Evolutionary conservation across 805 yeast genomes (phyloP).

Genomic region (Hanseniaspora lindneri): DNA sequence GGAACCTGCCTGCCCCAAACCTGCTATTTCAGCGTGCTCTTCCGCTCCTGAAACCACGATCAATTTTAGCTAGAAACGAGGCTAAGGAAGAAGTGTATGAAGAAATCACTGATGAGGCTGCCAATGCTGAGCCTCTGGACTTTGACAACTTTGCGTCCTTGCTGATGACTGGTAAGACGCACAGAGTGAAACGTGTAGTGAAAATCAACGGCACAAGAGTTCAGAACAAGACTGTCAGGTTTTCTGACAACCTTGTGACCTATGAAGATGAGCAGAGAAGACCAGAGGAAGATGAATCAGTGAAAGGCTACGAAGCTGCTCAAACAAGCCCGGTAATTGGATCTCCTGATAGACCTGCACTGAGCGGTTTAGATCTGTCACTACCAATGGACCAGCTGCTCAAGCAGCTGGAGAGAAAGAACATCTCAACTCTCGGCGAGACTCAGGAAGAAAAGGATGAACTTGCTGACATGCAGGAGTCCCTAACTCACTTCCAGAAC

Average conservation of each 20-base stretch:
- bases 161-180: constrained; percentile 64
- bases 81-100: constrained; percentile 35
- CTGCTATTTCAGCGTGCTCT: constrained; percentile 39
- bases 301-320: too few species aligned
- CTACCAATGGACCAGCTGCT: constrained; percentile 70
- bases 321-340: too few species aligned
- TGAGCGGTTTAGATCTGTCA: constrained; percentile 49
- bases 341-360: too few species aligned
- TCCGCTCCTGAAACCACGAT: constrained; percentile 65
- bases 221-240: constrained; percentile 51
- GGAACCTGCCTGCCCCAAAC: constrained; percentile 41
- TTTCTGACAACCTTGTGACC: constrained; percentile 53
- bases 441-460: constrained; percentile 61
- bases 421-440: constrained; percentile 21
- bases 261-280: constrained; percentile 25
- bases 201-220: constrained; percentile 31
- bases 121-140: constrained; percentile 41
- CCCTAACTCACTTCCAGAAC: constrained; percentile 60
- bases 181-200: constrained; percentile 27
- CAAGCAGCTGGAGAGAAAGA: constrained; percentile 29
- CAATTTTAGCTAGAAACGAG: constrained; percentile 56
- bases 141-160: constrained; percentile 78
- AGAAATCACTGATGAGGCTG: constrained; percentile 28
- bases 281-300: constrained; percentile 21
- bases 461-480: constrained; percentile 61